A percentile compares a stretch with the other conserved stretches of the same genome.
Evolutionary conservation across 371 early-diverging fungal genomes (phyloP).

Genomic region (Entomophthora muscae): DNA sequence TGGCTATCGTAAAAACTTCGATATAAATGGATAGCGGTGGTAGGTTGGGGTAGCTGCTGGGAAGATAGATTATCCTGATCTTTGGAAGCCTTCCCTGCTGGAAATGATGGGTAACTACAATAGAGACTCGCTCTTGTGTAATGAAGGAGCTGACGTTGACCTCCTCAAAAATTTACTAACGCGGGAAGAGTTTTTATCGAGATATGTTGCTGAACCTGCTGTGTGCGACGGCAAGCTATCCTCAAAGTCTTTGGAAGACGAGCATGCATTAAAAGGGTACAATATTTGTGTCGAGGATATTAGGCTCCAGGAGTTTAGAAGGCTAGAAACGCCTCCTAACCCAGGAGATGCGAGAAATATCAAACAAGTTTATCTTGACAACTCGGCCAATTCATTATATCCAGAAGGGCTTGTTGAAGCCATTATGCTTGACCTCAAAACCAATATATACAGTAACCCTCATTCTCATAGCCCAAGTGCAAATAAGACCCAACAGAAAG

Average conservation of each 20-base stretch:
- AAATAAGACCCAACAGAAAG: constrained; percentile 19
- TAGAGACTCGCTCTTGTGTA: too few species aligned
- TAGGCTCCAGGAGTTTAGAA: not conserved
- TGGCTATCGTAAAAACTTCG: too few species aligned
- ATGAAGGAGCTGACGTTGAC: too few species aligned
- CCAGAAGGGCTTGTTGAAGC: constrained; percentile 21
- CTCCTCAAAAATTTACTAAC: too few species aligned
- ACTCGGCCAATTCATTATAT: constrained; percentile 39
- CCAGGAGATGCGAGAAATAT: not conserved
- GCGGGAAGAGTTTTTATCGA: not conserved
- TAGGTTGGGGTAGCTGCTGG: too few species aligned
- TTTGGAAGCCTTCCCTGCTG: too few species aligned
- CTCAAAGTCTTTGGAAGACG: too few species aligned
- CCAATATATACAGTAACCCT: constrained; percentile 41
- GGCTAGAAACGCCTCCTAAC: not conserved
- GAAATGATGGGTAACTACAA: too few species aligned
- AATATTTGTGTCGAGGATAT: not conserved
- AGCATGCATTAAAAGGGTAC: not conserved
- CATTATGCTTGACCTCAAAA: constrained; percentile 23
- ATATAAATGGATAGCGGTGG: too few species aligned
- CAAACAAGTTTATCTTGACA: constrained; percentile 33
- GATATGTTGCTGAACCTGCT: not conserved
- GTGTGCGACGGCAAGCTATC: too few species aligned
- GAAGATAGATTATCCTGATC: too few species aligned
- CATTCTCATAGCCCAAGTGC: constrained; percentile 38